Percentiles rank a stretch among this genome's conserved stretches.
Evolutionary conservation across 1,139 yeast genomes (phyloP).

Genomic region (Candida sojae): DNA sequence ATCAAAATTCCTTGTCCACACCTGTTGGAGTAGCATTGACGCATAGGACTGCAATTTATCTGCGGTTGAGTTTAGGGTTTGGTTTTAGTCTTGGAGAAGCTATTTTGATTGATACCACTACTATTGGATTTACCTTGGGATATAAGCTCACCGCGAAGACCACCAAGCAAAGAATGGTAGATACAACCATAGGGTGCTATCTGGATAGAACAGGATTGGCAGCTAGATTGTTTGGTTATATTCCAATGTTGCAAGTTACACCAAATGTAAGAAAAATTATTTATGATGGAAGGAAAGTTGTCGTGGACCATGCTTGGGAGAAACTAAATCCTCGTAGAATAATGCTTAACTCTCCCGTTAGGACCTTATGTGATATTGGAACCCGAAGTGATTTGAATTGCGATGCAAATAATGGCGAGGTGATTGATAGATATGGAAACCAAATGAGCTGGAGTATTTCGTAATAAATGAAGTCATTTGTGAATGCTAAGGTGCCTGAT

Average conservation of each 20-base stretch:
- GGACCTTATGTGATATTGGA: slow-evolving; percentile 11
- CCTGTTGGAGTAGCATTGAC: slow-evolving; percentile 6
- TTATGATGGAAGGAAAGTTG: not conserved
- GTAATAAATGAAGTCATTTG: no score
- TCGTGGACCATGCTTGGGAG: slow-evolving; percentile 2
- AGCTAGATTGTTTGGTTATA: slow-evolving; percentile 7
- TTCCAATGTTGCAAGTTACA: slow-evolving; percentile 6
- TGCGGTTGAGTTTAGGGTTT: slow-evolving; percentile 3
- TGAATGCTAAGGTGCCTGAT: no score
- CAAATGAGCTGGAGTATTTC: slow-evolving; percentile 7
- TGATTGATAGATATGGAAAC: slow-evolving; percentile 10
- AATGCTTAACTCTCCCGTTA: slow-evolving; percentile 4
- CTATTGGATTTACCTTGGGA: slow-evolving; percentile 8
- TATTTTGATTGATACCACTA: slow-evolving; percentile 1
- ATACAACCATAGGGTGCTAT: slow-evolving; percentile 6
- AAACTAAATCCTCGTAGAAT: not conserved
- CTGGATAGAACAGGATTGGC: not conserved
- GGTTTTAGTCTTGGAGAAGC: slow-evolving; percentile 5
- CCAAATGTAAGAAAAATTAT: slow-evolving; percentile 5
- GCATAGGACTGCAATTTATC: slow-evolving; percentile 6
- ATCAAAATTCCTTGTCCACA: not conserved
- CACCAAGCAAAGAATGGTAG: slow-evolving; percentile 5
- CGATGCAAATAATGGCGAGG: slow-evolving; percentile 6
- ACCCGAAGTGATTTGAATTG: slow-evolving; percentile 9
- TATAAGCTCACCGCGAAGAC: slow-evolving; percentile 5